A percentile compares a stretch with the other conserved stretches of the same genome.
Conservation (phyloP, 441 rosid species). For the Euphorbia corollata region DNA sequence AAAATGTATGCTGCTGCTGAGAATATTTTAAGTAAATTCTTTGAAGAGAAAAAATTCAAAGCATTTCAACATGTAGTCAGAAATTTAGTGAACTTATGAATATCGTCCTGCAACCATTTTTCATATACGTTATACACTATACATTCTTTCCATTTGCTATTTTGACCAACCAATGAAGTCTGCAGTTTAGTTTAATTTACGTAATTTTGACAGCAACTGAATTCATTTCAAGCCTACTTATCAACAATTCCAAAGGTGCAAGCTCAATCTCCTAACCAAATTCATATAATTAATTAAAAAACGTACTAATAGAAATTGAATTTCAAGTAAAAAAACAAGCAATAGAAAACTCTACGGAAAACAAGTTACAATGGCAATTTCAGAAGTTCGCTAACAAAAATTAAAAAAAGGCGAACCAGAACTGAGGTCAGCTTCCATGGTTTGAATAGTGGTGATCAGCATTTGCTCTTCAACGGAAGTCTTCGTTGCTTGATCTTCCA, state of each 20-base stretch:
- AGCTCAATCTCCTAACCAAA: background rate
- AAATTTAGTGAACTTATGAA: background rate
- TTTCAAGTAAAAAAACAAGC: background rate
- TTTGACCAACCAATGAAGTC: background rate
- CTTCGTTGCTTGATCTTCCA: constrained; percentile 70
- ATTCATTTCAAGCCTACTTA: background rate
- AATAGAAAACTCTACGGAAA: background rate
- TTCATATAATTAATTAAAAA: background rate
- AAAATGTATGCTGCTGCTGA: background rate
- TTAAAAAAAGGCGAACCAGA: constrained; percentile 26
- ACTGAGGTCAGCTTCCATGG: constrained; percentile 47
- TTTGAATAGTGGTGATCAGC: constrained; percentile 46
- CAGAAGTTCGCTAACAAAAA: background rate
- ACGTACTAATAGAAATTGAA: background rate
- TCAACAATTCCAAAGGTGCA: background rate
- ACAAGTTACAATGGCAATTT: background rate
- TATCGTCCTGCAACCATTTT: background rate
- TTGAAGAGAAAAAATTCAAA: background rate
- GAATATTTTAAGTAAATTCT: background rate
- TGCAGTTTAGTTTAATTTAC: background rate
- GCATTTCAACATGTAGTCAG: too few relatives aligned
- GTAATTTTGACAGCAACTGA: background rate
- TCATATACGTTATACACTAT: background rate
- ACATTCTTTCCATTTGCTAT: background rate
- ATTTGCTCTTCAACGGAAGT: constrained; percentile 61